Base-by-base conservation (phyloP, 306 rosid genomes). In the Quercus agrifolia region DNA sequence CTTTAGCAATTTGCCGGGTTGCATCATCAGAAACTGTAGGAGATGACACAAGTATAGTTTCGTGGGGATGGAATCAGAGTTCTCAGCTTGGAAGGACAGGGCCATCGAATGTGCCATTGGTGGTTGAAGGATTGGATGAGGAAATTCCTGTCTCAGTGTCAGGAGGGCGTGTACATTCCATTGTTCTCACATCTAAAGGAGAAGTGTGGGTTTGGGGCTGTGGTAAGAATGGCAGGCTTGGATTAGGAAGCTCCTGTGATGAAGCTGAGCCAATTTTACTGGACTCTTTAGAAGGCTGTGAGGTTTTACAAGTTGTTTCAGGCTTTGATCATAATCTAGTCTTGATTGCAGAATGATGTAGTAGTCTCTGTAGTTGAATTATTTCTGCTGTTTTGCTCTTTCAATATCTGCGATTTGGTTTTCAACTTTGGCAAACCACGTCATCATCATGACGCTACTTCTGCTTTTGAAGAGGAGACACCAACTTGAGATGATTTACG, bases 61-160 rank as follows among this genome's bases (percentile, higher is more conserved):
- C 97, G 9, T 92, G 99, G 99, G 99, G 99, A 15, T 95, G 98
- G 98, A 95, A 92, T 86, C 85, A 84, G 68, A 81, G 87, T 64
- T 85, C 87, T 84, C 97, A 95, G 87, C 97, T 95, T 44, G 99
- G 99, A 81, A 87, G 96, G 79, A 19, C 74, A 7, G 99, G 97
- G 55, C 87, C 89, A 27, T 86, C 77, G 56, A 78, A 67, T 71
- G 25, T 84, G 25, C 97, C 97, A 4, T 77, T 85, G 51, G 79
- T 66, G 81, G 79, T 92, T 83, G 89, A 91, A 72, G 87, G 80
- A 51, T 80, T 94, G 83, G 90, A 68, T 17, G 92, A 79, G 73
- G 94, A 90, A 83, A 85, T 68, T 84, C 95, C 96, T 4, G 57
- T 88, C 20, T 84, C 87, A 2, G 87, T 91, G 73, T 86, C 94